Conservation (phyloP, 2,329 filamentous ascomycete species). For the Aureobasidium musti region DNA sequence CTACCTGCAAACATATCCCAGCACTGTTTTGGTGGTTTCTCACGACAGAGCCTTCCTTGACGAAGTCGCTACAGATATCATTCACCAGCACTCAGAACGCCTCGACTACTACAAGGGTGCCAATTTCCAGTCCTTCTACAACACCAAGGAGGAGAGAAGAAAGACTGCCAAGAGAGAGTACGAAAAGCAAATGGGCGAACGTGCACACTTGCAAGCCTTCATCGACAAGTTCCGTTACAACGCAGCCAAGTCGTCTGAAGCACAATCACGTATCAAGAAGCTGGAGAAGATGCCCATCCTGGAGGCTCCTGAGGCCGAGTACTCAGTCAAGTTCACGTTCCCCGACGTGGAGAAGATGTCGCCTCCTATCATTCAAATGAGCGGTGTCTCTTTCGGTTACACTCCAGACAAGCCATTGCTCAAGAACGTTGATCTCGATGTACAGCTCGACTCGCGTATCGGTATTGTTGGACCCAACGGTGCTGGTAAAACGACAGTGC, state of each 20-base stretch:
- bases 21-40: constrained; percentile 92
- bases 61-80: constrained; percentile 98
- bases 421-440: constrained; percentile 86
- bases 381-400: constrained; percentile 88
- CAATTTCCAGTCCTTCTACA: constrained; percentile 96
- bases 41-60: constrained; percentile 99
- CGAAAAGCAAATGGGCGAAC: constrained; percentile 94
- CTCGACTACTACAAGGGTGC: constrained; percentile 98
- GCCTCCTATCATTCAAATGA: constrained; percentile 97
- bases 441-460: constrained; percentile 96
- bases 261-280: constrained; percentile 98
- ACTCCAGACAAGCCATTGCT: constrained; percentile 75
- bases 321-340: constrained; percentile 95
- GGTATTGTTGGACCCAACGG: constrained; percentile 99
- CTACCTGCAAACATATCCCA: constrained; percentile 91
- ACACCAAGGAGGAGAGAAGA: constrained; percentile 92
- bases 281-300: constrained; percentile 94
- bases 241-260: constrained; percentile 96
- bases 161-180: constrained; percentile 98
- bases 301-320: constrained; percentile 86
- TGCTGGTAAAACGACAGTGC: constrained; percentile 96
- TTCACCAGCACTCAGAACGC: constrained; percentile 95
- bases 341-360: constrained; percentile 97
- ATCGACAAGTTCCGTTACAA: constrained; percentile 99
- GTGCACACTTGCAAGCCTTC: constrained; percentile 93